Evolutionary conservation across 257 asterid genomes (phyloP).

Genomic region (Osmanthus fragrans): DNA sequence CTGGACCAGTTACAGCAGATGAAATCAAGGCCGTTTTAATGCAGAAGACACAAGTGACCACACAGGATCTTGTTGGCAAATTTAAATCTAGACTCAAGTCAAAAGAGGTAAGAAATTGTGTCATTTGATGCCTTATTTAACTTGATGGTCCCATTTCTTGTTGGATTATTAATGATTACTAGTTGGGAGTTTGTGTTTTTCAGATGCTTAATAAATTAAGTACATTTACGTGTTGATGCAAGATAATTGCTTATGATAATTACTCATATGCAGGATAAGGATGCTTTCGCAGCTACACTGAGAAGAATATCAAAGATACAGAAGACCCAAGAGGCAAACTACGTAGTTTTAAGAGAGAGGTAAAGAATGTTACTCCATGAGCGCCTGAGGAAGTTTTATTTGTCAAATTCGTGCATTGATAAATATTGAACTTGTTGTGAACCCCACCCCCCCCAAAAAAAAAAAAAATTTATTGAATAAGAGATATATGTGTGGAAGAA

Average conservation of each 20-base stretch:
- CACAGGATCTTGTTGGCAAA: slow-evolving; percentile 88
- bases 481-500: background rate
- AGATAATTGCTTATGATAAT: background rate
- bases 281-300: slow-evolving; percentile 73
- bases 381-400: background rate
- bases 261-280: slow-evolving; percentile 71
- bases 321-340: slow-evolving; percentile 60
- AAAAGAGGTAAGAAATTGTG: slow-evolving; percentile 60
- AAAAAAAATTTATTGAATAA: background rate
- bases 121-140: background rate
- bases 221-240: background rate
- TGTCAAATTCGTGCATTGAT: background rate
- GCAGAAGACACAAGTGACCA: slow-evolving; percentile 71
- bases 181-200: background rate
- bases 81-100: slow-evolving; percentile 79
- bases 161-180: background rate
- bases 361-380: background rate
- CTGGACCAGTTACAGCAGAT: slow-evolving; percentile 88
- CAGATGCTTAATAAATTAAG: background rate
- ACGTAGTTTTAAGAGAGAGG: slow-evolving; percentile 69
- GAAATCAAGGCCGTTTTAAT: slow-evolving; percentile 79
- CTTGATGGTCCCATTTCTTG: background rate
- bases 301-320: slow-evolving; percentile 87
- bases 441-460: too few species aligned
- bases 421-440: background rate